phyloP scores from a whole-genome alignment of 2,329 filamentous ascomycete genomes.

The Fusarium austroafricanum region DNA sequence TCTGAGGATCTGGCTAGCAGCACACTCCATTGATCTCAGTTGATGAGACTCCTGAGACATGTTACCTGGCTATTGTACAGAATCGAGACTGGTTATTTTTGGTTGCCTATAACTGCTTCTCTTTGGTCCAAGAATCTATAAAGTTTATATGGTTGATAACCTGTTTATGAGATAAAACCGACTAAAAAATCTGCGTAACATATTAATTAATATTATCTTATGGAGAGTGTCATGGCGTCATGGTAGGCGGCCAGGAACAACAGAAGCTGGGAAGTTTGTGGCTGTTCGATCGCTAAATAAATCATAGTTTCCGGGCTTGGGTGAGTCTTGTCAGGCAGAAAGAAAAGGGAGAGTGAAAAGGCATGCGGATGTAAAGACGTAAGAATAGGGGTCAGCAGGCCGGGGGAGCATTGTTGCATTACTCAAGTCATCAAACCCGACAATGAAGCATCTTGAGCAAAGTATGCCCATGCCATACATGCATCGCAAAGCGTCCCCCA shows the following conservation, averaged over 20 bases:
- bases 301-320: background rate
- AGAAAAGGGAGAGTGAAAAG: background rate
- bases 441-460: background rate
- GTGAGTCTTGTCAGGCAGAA: background rate
- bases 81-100: background rate
- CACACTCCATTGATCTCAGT: too few species aligned
- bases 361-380: background rate
- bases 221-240: too few species aligned
- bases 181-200: background rate
- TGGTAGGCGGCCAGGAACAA: background rate
- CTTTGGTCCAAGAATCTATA: background rate
- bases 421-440: background rate
- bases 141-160: background rate
- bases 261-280: background rate
- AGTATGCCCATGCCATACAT: too few species aligned
- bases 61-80: background rate
- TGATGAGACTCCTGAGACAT: background rate
- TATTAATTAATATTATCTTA: too few species aligned
- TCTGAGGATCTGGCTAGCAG: background rate
- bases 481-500: background rate
- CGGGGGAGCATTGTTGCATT: background rate
- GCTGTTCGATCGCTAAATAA: background rate
- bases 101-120: background rate
- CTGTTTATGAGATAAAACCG: background rate
- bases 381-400: background rate